Base-by-base conservation (phyloP, 257 asterid species). In the Osmanthus fragrans region DNA sequence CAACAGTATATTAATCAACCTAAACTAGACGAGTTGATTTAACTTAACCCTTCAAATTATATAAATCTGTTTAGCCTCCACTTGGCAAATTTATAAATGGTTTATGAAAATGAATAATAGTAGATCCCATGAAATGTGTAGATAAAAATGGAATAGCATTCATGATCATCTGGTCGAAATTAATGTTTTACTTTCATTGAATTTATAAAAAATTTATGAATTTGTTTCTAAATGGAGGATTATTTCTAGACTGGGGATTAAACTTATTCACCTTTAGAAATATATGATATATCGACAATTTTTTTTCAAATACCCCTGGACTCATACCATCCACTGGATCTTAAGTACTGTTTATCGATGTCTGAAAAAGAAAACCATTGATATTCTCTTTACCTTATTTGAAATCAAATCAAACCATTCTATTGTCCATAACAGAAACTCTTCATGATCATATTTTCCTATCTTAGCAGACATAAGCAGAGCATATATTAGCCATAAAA, bases 31-130 rank as follows among this genome's bases (percentile, higher is more conserved):
- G 3, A 63, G 36, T 63, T 21, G 30, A 47, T 12, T 47, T 58
- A 58, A 58, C 67, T 21, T 58, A 58, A 58, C 67, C 67, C 69
- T 63, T 63, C 6, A 63, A 25, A 63, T 27, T 63, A 63, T 63
- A 27, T 63, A 27, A 6, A 63, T 11, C 69, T 27, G 36, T 63
- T 63, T 63, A 51, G 51, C 51, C 19, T 42, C 51, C 51, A 42
- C 7, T 42, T 42, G 18, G 16, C 4, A 42, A 42, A 42, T 12
- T 42, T 9, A 13, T 40, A 11, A 10, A 40, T 11, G 16, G 16
- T 40, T 11, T 40, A 11, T 40, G 11, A 40, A 3, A 16, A 42
- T 42, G 51, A 42, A 11, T 42, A 42, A 13, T 42, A 11, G 18
- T 42, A 10, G 5, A 42, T 42, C 51, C 51, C 51, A 42, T 10